A percentile compares a stretch with the other conserved stretches of the same genome.
phyloP scores from a whole-genome alignment of 257 asterid species.

The Paulownia fortunei region DNA sequence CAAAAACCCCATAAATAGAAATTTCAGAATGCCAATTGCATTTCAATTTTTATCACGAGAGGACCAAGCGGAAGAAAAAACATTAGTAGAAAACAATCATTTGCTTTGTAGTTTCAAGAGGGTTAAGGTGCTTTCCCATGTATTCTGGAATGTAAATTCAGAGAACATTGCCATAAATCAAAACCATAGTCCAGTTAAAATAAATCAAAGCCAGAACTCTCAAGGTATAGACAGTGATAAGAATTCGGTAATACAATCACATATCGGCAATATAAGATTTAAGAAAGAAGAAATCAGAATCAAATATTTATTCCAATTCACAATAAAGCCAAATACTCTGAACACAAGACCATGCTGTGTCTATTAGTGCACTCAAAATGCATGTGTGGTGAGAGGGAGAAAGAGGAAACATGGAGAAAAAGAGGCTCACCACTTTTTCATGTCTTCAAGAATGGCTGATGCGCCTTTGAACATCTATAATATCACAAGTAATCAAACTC shows the following conservation, averaged over 20 bases:
- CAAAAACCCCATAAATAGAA: not conserved
- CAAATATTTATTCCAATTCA: not conserved
- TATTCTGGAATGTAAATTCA: conserved; percentile 9
- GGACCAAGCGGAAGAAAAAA: not conserved
- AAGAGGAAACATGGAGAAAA: conserved; percentile 24
- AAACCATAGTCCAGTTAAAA: not conserved
- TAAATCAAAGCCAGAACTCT: conserved; percentile 5
- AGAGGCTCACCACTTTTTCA: conserved; percentile 69
- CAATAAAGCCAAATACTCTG: not conserved
- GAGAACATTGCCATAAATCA: not conserved
- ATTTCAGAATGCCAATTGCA: not conserved
- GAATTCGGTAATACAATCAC: conserved; percentile 5
- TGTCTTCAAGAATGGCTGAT: conserved; percentile 85
- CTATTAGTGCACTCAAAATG: not conserved
- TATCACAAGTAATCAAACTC: conserved; percentile 33
- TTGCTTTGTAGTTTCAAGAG: not conserved
- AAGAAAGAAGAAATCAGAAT: not conserved
- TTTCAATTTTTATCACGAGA: not conserved
- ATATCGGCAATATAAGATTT: conserved; percentile 1
- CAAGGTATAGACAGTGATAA: not conserved
- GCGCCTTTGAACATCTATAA: conserved; percentile 92
- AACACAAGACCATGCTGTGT: not conserved
- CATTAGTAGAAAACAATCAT: not conserved
- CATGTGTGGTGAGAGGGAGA: not conserved
- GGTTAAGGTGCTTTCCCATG: not conserved